Evolutionary conservation across 208 protist genomes (phyloP), one percentile per base, ranked within the genome.

Genomic region (Leishmania tropica): DNA sequence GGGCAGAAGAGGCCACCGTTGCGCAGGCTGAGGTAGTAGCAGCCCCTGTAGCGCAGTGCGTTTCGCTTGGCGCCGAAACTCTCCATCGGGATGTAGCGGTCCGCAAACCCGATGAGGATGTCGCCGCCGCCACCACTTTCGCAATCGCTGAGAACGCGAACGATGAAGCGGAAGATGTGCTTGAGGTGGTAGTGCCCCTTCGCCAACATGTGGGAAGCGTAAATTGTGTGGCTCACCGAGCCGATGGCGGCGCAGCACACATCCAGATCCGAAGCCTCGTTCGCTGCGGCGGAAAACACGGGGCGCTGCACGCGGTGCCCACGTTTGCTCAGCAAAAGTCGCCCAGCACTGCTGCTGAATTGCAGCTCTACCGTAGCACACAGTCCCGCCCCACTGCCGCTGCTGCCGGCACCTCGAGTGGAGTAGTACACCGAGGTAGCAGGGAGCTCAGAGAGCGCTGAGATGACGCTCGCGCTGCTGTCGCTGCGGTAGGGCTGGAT

Each of bases 71-170:
- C 71, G 45, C 84, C 85, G 79, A 91, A 93, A 72, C 83, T 87
- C 81, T 94, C 90, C 64, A 92, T 74, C 1, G 86, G 87, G 4
- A 94, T 15, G 56, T 89, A 84, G 64, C 88, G 86, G 68, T 94
- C 90, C 19, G 90, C 78, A 79, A 94, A 91, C 24, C 90, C 90
- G 1, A 92, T 51, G 24, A 91, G 78, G 5, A 94, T 60, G 21
- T 81, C 88, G 48, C 72, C 88, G 48, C 72, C 70, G 70, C n/a
- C 70, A 35, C 83, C 80, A 67, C 45, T 76, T 54, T n/a, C 37
- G 76, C 81, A 67, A 70, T 85, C 75, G 74, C 56, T 68, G 71
- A 85, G 56, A 10, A 85, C 35, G 72, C 81, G 78, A 42, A 85
- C n/a, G 28, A 56, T 64, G 42, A 80, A 79, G 64, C 53, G 42